These are phyloP conservation scores for Chlorophyllum brunneum DNA, from an alignment of 768 basidiomycete species.

Conservation along the genomic window DNA sequence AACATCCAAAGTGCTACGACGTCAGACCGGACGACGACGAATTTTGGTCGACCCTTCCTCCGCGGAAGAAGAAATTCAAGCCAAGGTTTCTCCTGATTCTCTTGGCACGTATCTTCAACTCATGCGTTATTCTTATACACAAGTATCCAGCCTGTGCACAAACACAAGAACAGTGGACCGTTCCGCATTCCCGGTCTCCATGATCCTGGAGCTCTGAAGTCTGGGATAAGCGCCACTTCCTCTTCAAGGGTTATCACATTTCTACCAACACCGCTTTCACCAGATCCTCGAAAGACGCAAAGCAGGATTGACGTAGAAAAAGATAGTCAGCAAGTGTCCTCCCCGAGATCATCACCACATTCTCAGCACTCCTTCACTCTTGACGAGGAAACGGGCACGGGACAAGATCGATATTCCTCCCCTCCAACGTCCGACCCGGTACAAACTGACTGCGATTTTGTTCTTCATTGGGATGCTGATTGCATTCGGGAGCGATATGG, in stretches of 20 bases:
- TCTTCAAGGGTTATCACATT: conserved; percentile 6
- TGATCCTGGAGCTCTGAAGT: background rate
- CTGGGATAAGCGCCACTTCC: conserved; percentile 3
- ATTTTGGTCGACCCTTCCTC: conserved; percentile 7
- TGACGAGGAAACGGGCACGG: background rate
- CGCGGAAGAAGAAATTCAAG: conserved; percentile 8
- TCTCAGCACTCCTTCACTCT: background rate
- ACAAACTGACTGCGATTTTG: background rate
- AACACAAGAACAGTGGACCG: conserved; percentile 1
- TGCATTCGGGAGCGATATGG: background rate
- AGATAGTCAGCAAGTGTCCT: background rate
- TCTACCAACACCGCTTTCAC: conserved; percentile 1
- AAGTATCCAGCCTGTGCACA: background rate
- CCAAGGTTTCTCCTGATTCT: conserved; percentile 8
- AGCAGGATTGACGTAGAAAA: background rate
- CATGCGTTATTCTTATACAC: background rate
- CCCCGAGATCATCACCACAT: conserved; percentile 3
- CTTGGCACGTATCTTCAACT: background rate
- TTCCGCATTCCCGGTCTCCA: conserved; percentile 7
- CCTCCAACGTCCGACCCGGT: conserved; percentile 3
- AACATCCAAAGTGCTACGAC: background rate
- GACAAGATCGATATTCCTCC: background rate
- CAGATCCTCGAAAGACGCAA: too few relatives aligned
- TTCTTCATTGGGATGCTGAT: background rate
- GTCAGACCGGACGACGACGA: background rate